Evolutionary conservation across 345 rosid species (phyloP).

Genomic region (Rhodomyrtus tomentosa): DNA sequence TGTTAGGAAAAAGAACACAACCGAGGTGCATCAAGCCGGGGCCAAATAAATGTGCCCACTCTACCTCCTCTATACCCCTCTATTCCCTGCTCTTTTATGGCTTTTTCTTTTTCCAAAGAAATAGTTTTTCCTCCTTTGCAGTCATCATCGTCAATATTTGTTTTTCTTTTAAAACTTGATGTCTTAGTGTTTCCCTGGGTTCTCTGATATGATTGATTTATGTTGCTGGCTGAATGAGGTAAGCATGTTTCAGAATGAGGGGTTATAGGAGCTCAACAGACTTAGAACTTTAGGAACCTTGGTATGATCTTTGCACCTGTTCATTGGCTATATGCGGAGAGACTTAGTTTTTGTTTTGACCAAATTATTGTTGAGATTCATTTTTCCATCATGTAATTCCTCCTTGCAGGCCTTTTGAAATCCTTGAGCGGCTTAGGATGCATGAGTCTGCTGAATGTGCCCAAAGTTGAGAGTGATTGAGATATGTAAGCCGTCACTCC

Average conservation of each 20-base stretch:
- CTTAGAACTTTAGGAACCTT: not conserved
- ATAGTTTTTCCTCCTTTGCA: not conserved
- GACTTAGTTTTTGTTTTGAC: not conserved
- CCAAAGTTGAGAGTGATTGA: not conserved
- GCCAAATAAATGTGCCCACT: not conserved
- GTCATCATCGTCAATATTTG: not conserved
- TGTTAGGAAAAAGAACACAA: not conserved
- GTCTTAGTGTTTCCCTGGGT: not conserved
- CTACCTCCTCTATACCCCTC: not conserved
- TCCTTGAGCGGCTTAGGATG: conserved; percentile 11
- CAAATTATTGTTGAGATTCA: not conserved
- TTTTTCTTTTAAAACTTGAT: not conserved
- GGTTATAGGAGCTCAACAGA: not conserved
- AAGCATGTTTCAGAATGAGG: not conserved
- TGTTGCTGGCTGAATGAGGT: not conserved
- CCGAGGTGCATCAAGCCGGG: not conserved
- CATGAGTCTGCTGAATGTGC: conserved; percentile 16
- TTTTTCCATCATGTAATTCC: not conserved
- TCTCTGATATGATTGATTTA: not conserved
- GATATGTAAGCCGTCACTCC: not conserved
- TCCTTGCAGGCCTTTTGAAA: conserved; percentile 9
- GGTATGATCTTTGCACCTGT: not conserved
- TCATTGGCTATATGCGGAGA: not conserved
- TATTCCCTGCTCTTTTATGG: not conserved
- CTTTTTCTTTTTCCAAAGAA: not conserved